Base-by-base conservation (phyloP, 192 early-diverging fungal species). In the Backusella tarrabulga region DNA sequence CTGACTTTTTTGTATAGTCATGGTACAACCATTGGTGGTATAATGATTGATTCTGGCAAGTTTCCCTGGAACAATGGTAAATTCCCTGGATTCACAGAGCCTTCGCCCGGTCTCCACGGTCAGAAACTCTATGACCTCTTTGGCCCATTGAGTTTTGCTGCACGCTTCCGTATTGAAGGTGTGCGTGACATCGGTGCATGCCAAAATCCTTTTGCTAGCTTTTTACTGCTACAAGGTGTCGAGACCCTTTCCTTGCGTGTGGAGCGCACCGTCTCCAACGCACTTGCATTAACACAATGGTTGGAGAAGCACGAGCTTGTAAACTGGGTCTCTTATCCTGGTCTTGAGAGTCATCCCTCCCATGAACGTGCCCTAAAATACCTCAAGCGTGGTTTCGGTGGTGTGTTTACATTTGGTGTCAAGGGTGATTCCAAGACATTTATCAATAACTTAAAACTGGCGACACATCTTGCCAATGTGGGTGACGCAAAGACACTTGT, bases 21-120 rank as follows among this genome's bases (percentile, higher is more conserved):
- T 81, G 97, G 97, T 36, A 96, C 89, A 54, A 95, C 94, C n/a
- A 90, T 98, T 72, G 97, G 97, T 67, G 97, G 96, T 36, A 90
- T 96, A 12, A 67, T 97, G 32, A 80, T 98, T 44, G 97, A 98
- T 73, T 84, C 87, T 15, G 96, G 97, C 29, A 94, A 89, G 6
- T 98, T 98, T 85, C 81, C 80, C 63, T 97, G 95, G 95, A 90
- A 91, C 82, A 96, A 94, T 82, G 95, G 94, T 76, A 86, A 88
- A 34, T 98, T 97, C 88, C 93, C 95, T 12, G 84, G 78, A 26
- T 96, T 98, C 81, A 95, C 95, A 11, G 92, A 94, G 76, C 95
- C 95, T 4, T 86, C 85, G 6, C 88, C 88, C 8, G 91, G 93
- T 67, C 96, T 96, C 80, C 95, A 97, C 80, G 95, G 95, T 50